Evolutionary conservation across 2,329 filamentous ascomycete genomes (phyloP).

Genomic region (Verticillium nonalfalfae): DNA sequence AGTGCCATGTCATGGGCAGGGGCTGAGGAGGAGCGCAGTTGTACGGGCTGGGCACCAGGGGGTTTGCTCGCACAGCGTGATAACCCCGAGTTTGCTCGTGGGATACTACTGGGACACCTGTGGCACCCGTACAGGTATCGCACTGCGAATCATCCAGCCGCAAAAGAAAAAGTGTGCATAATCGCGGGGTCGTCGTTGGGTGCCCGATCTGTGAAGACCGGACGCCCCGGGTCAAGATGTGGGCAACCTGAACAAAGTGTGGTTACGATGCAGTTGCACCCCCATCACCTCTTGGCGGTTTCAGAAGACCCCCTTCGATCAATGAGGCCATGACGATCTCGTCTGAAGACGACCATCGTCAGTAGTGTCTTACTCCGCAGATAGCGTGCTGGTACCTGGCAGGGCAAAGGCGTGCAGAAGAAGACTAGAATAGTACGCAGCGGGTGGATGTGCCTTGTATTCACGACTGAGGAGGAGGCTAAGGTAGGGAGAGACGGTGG

Average conservation of each 20-base stretch:
- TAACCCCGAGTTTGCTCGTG: background rate
- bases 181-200: background rate
- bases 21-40: background rate
- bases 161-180: background rate
- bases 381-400: background rate
- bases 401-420: background rate
- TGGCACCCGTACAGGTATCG: background rate
- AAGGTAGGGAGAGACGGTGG: background rate
- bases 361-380: background rate
- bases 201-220: background rate
- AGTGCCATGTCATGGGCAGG: background rate
- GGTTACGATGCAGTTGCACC: background rate
- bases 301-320: background rate
- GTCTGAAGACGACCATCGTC: too few species aligned
- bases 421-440: background rate
- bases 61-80: background rate
- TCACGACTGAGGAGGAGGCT: background rate
- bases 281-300: background rate
- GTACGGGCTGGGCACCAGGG: background rate
- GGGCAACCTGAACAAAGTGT: background rate
- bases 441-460: background rate
- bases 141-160: background rate
- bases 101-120: background rate
- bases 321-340: too few species aligned
- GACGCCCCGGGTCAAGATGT: background rate